phyloP scores from a whole-genome alignment of 2,329 filamentous ascomycete species.

The Cladophialophora psammophila region DNA sequence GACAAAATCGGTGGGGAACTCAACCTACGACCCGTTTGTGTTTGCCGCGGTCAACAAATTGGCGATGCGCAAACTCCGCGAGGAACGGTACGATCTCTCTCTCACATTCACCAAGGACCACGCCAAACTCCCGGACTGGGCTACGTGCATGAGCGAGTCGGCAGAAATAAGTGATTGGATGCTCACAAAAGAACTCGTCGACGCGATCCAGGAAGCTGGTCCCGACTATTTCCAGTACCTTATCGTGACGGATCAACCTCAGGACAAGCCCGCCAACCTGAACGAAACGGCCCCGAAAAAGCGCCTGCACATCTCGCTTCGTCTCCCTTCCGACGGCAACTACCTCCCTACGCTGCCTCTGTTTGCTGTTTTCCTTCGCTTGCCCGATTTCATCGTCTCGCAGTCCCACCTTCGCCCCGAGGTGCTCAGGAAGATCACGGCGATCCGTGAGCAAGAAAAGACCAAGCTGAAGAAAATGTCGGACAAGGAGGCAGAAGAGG shows the following conservation, averaged over 20 bases:
- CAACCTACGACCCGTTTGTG: slow-evolving; percentile 85
- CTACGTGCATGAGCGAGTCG: slow-evolving; percentile 95
- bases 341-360: slow-evolving; percentile 74
- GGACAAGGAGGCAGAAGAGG: slow-evolving; percentile 74
- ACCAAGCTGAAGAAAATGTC: slow-evolving; percentile 78
- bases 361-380: slow-evolving; percentile 80
- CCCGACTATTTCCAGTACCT: slow-evolving; percentile 79
- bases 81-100: slow-evolving; percentile 93
- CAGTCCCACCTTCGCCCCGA: slow-evolving; percentile 87
- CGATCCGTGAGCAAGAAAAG: slow-evolving; percentile 79
- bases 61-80: slow-evolving; percentile 84
- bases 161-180: slow-evolving; percentile 90
- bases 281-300: slow-evolving; percentile 86
- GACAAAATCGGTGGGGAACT: slow-evolving; percentile 67
- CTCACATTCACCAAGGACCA: slow-evolving; percentile 93
- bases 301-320: slow-evolving; percentile 78
- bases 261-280: slow-evolving; percentile 83
- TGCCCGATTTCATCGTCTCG: slow-evolving; percentile 81
- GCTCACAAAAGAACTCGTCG: slow-evolving; percentile 84
- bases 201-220: slow-evolving; percentile 78
- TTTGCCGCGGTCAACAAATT: slow-evolving; percentile 97
- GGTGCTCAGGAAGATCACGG: slow-evolving; percentile 82
- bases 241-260: slow-evolving; percentile 86
- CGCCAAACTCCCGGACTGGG: slow-evolving; percentile 85
- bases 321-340: slow-evolving; percentile 68